phyloP scores from a whole-genome alignment of 1,284 basidiomycete genomes.

The Neolentinus lepideus region DNA sequence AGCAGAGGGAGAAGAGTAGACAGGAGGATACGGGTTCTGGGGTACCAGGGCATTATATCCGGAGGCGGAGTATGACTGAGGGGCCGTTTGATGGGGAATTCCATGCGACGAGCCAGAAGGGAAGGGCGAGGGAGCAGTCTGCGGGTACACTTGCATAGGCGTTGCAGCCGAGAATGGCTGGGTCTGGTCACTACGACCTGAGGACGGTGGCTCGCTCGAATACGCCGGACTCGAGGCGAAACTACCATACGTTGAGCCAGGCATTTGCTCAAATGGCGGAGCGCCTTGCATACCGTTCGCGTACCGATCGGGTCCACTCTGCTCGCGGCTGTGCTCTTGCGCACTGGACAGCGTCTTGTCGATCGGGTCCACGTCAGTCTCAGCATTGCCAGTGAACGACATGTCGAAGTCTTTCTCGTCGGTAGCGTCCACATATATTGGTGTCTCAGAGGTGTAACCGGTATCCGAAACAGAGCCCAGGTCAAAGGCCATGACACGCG shows the following conservation, averaged over 20 bases:
- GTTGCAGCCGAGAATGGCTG: not conserved
- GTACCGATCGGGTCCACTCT: not conserved
- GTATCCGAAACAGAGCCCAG: not conserved
- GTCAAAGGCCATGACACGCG: not conserved
- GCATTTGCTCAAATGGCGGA: not conserved
- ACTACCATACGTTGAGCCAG: not conserved
- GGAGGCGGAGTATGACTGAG: not conserved
- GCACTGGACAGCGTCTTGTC: not conserved
- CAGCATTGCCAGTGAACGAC: not conserved
- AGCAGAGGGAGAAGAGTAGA: not conserved
- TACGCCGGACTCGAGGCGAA: not conserved
- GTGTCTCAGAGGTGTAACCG: slow-evolving; percentile 3
- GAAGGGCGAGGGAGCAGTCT: not conserved
- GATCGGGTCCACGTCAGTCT: not conserved
- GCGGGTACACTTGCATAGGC: not conserved
- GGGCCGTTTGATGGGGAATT: not conserved
- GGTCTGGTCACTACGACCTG: not conserved
- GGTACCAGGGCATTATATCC: not conserved
- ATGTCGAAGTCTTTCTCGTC: not conserved
- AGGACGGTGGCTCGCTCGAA: not conserved
- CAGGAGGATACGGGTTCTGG: not conserved
- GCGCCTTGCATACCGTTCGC: not conserved
- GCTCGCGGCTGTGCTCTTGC: not conserved
- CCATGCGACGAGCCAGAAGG: not conserved
- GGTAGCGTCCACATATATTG: not conserved